phyloP scores from a whole-genome alignment of 1,284 basidiomycete species.

The Cryptococcus jaspeensis region DNA sequence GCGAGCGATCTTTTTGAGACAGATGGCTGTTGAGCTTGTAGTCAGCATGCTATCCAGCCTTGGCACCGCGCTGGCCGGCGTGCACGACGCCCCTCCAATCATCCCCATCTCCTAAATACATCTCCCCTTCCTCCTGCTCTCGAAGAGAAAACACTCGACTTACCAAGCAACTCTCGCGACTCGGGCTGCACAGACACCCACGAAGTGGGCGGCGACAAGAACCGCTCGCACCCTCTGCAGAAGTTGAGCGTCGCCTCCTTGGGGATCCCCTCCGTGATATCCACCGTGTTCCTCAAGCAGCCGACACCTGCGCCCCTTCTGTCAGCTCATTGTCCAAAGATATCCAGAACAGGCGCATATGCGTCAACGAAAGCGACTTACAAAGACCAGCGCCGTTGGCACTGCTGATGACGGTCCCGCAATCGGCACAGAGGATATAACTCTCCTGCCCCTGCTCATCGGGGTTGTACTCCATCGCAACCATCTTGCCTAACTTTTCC shows the following conservation, averaged over 20 bases:
- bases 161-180: slow-evolving; percentile 80
- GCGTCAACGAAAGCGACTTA: slow-evolving; percentile 22
- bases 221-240: slow-evolving; percentile 94
- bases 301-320: slow-evolving; percentile 32
- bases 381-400: slow-evolving; percentile 95
- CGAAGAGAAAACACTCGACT: slow-evolving; percentile 13
- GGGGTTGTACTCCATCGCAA: slow-evolving; percentile 48
- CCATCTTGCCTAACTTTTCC: slow-evolving; percentile 23
- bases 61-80: no score
- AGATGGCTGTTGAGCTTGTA: slow-evolving; percentile 58
- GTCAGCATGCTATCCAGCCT: no score
- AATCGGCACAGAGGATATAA: slow-evolving; percentile 52
- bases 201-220: slow-evolving; percentile 82
- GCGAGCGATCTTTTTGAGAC: slow-evolving; percentile 91
- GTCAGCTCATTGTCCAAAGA: background rate
- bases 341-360: background rate
- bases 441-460: slow-evolving; percentile 44
- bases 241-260: slow-evolving; percentile 95
- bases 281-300: slow-evolving; percentile 62
- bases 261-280: slow-evolving; percentile 97
- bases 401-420: slow-evolving; percentile 77
- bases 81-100: no score
- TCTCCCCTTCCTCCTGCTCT: no score
- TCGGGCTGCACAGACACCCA: slow-evolving; percentile 89
- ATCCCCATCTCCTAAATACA: no score